A percentile compares a stretch with the other conserved stretches of the same genome.
Evolutionary conservation across 2,329 filamentous ascomycete species (phyloP).

Genomic region (Alternaria viburni): DNA sequence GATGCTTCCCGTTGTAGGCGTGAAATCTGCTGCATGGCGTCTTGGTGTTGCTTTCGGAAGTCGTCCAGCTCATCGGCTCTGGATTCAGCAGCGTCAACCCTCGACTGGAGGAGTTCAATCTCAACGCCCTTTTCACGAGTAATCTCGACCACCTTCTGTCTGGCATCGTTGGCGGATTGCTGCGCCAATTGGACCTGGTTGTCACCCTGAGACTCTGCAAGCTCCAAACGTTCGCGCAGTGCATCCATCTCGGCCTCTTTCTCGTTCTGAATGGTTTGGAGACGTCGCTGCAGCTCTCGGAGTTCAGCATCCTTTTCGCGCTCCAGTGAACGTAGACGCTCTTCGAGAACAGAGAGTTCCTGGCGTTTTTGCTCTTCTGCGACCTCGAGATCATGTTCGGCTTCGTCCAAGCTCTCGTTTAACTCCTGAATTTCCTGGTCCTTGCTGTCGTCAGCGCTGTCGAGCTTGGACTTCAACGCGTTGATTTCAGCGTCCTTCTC

Average conservation of each 20-base stretch:
- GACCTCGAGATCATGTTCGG: conserved; percentile 35
- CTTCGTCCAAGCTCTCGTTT: conserved; percentile 48
- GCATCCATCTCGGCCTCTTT: conserved; percentile 51
- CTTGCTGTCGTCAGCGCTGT: conserved; percentile 45
- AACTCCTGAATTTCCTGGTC: conserved; percentile 60
- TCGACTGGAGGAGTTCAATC: conserved; percentile 44
- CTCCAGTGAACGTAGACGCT: conserved; percentile 39
- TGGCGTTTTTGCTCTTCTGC: conserved; percentile 37
- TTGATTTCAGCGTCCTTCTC: conserved; percentile 54
- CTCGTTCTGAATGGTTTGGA: conserved; percentile 38
- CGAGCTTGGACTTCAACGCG: conserved; percentile 49
- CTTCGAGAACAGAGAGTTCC: conserved; percentile 38
- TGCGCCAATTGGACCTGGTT: conserved; percentile 50
- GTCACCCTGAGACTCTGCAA: conserved; percentile 50
- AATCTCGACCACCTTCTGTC: conserved; percentile 45
- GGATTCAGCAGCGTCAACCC: conserved; percentile 44
- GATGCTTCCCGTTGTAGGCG: conserved; percentile 38
- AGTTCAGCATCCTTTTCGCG: conserved; percentile 48
- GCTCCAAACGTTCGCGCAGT: conserved; percentile 48
- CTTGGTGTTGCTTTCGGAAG: conserved; percentile 42
- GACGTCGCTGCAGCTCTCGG: conserved; percentile 43
- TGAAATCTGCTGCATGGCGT: conserved; percentile 43
- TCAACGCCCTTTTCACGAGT: conserved; percentile 49
- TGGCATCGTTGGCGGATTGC: conserved; percentile 49
- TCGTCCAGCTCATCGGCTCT: conserved; percentile 47